Percentiles rank a stretch among this genome's conserved stretches.
Conservation (phyloP, 2,329 filamentous ascomycete species). For the Exophiala bonariae region DNA sequence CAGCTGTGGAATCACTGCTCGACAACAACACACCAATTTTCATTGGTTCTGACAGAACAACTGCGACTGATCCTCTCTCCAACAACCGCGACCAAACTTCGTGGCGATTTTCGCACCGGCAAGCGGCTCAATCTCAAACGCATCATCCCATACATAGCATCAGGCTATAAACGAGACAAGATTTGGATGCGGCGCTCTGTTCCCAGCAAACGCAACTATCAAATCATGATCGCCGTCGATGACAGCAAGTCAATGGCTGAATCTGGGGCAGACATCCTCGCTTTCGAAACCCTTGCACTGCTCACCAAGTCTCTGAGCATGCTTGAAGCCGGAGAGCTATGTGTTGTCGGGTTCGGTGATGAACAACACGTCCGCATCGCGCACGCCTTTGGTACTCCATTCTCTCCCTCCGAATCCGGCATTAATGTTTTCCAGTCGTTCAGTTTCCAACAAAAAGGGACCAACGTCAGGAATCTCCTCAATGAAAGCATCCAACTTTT, state of each 20-base stretch:
- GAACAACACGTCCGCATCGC: slow-evolving; percentile 71
- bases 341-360: slow-evolving; percentile 84
- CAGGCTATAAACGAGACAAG: slow-evolving; percentile 97
- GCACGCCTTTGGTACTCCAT: slow-evolving; percentile 80
- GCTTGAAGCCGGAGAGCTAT: slow-evolving; percentile 93
- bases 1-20: slow-evolving; percentile 85
- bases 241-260: slow-evolving; percentile 95
- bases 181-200: slow-evolving; percentile 97
- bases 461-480: slow-evolving; percentile 79
- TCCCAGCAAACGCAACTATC: slow-evolving; percentile 91
- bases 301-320: slow-evolving; percentile 83
- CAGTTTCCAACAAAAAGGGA: slow-evolving; percentile 79
- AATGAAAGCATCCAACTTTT: slow-evolving; percentile 78
- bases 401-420: slow-evolving; percentile 72
- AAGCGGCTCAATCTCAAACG: slow-evolving; percentile 99
- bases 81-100: slow-evolving; percentile 92
- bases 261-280: slow-evolving; percentile 71
- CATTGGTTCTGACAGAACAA: slow-evolving; percentile 87
- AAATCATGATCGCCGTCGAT: slow-evolving; percentile 96
- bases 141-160: slow-evolving; percentile 99
- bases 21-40: slow-evolving; percentile 77
- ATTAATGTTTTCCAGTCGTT: slow-evolving; percentile 84
- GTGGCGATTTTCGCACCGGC: slow-evolving; percentile 93
- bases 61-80: slow-evolving; percentile 93
- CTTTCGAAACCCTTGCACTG: slow-evolving; percentile 91